phyloP scores from a whole-genome alignment of 192 early-diverging fungal species.

The Gryganskiella cystojenkinii region DNA sequence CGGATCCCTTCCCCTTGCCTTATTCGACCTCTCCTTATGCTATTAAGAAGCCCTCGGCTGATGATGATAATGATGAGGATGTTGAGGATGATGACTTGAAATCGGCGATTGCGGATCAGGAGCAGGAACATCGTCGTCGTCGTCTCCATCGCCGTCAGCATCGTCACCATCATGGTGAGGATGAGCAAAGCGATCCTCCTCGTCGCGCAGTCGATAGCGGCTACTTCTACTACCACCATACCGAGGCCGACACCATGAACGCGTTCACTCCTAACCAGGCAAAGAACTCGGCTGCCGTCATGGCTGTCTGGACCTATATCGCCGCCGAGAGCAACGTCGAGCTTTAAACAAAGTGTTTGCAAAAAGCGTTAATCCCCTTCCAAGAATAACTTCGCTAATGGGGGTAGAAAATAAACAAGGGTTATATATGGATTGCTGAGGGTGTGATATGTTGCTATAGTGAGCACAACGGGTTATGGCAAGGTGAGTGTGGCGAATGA shows the following conservation, averaged over 20 bases:
- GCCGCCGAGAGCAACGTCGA: slow-evolving; percentile 56
- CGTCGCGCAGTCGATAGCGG: slow-evolving; percentile 44
- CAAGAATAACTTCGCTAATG: not conserved
- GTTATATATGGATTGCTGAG: no score
- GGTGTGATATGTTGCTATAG: no score
- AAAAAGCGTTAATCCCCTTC: not conserved
- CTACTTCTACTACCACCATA: slow-evolving; percentile 70
- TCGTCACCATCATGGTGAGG: not conserved
- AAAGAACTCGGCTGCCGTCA: slow-evolving; percentile 61
- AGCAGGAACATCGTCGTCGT: not conserved
- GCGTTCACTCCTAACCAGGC: slow-evolving; percentile 60
- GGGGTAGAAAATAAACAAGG: no score
- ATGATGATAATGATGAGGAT: slow-evolving; percentile 5
- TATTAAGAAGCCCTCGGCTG: slow-evolving; percentile 17
- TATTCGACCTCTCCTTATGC: slow-evolving; percentile 39
- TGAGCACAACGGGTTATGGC: no score
- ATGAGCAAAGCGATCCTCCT: not conserved
- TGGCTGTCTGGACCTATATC: slow-evolving; percentile 67
- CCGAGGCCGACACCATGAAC: slow-evolving; percentile 59
- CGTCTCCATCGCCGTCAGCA: not conserved
- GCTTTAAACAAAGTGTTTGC: slow-evolving; percentile 12
- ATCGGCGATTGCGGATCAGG: not conserved
- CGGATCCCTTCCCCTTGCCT: slow-evolving; percentile 54
- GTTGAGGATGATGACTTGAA: not conserved
- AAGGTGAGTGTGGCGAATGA: no score